A percentile compares a stretch with the other conserved stretches of the same genome.
Conservation (phyloP, 2,329 filamentous ascomycete genomes). For the Pseudonectria buxi region DNA sequence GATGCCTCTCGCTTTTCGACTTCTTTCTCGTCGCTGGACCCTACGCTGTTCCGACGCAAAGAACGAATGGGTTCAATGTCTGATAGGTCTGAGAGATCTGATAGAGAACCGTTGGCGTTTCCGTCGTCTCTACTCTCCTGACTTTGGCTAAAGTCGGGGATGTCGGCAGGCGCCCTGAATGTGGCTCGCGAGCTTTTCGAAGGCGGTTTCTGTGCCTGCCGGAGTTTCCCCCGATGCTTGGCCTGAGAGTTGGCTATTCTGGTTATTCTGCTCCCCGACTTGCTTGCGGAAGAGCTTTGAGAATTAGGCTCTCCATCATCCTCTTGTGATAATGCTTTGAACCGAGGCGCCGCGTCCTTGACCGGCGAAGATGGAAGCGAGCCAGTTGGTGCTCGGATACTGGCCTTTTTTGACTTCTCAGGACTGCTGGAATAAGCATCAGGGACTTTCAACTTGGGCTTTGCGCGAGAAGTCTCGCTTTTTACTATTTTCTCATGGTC, state of each 20-base stretch:
- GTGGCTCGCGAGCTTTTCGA: conserved; percentile 2
- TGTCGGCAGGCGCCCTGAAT: conserved; percentile 9
- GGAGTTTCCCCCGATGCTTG: conserved; percentile 1
- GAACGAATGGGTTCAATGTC: not conserved
- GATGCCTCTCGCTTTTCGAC: conserved; percentile 14
- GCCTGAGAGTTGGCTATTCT: not conserved
- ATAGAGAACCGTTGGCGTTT: conserved; percentile 1
- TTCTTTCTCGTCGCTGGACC: conserved; percentile 3
- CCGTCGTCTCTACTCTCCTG: conserved; percentile 4
- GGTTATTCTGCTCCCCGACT: not conserved
- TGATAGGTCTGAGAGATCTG: conserved; percentile 2
- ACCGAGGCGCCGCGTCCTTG: conserved; percentile 2
- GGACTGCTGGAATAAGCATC: not conserved
- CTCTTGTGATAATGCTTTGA: conserved; percentile 8
- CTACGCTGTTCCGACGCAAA: not conserved
- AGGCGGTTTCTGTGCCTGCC: not conserved
- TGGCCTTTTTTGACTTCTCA: conserved; percentile 4
- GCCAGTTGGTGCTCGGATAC: conserved; percentile 3
- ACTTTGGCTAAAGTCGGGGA: conserved; percentile 5
- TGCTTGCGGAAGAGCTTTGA: not conserved
- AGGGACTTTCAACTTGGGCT: too few relatives aligned
- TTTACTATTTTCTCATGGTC: not conserved
- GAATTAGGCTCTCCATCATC: not conserved
- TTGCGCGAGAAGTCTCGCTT: not conserved
- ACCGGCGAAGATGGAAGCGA: conserved; percentile 8